Base-by-base conservation (phyloP, 768 basidiomycete genomes). In the Tulasnella sp. region DNA sequence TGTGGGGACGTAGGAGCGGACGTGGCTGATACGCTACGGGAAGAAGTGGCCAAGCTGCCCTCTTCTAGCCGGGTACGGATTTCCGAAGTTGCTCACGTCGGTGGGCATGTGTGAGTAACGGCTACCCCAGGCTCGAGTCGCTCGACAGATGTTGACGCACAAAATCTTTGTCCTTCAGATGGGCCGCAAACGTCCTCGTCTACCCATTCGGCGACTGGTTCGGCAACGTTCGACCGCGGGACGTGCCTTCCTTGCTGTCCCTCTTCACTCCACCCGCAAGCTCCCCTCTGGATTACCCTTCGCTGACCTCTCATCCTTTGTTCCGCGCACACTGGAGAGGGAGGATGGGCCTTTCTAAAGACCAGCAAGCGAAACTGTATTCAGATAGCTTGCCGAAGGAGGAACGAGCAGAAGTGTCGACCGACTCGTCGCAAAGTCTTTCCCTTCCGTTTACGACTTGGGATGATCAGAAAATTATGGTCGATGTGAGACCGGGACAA, bases 1-100 rank as follows among this genome's bases (percentile, higher is more conserved):
- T 84, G 84, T 56, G 83, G 82, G 1, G 83, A 83, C 48, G 74
- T 83, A 24, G 84, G 84, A 2, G 81, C 75, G 40, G 80, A 80
- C 24, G 79, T 84, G 1, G 83, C 82, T 52, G 74, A 79, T 7
- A 81, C 82, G 7, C 75, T 84, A 16, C 7, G 36, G n/a, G 71
- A 81, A 1, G 24, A 24, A 31, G 81, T 81, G 36, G 52, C 74
- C 0, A 56, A 75, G 77, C 78, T 82, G 44, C 27, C 38, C 12
- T 3, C 31, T 27, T 40, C 48, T 39, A 81, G 6, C 72, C 80
- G 18, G 81, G 80, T 48, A 16, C 34, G 74, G 44, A 71, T 77
- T 46, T 36, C 36, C 21, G 78, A 83, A 39, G 78, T 83, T 21
- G 80, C 79, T 12, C 84, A 84, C 44, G 76, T 83, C 12, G 83